Conservation (phyloP, 2,329 filamentous ascomycete species). For the Epichloe sylvatica region DNA sequence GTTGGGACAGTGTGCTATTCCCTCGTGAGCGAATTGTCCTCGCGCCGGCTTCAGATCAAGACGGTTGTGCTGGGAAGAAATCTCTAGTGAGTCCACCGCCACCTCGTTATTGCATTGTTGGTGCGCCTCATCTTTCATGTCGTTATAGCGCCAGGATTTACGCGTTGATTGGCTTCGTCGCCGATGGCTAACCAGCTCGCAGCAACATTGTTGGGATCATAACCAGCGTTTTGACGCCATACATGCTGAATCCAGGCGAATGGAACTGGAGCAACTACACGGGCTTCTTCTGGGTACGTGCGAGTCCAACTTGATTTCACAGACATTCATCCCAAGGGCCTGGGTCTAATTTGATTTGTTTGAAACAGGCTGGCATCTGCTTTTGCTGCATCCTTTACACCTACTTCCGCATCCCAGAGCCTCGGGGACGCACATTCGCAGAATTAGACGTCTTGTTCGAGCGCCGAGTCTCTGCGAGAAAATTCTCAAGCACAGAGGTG, state of each 20-base stretch:
- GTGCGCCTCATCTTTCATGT: not conserved
- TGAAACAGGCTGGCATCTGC: slow-evolving; percentile 52
- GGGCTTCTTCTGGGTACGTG: slow-evolving; percentile 69
- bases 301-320: not conserved
- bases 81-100: slow-evolving; percentile 44
- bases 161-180: not conserved
- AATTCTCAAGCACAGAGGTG: slow-evolving; percentile 49
- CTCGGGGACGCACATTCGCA: slow-evolving; percentile 65
- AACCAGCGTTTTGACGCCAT: slow-evolving; percentile 69
- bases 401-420: slow-evolving; percentile 47
- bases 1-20: slow-evolving; percentile 87
- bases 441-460: slow-evolving; percentile 81
- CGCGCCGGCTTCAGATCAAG: slow-evolving; percentile 74
- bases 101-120: not conserved
- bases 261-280: slow-evolving; percentile 85
- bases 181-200: not conserved
- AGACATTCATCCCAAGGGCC: not conserved
- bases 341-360: not conserved
- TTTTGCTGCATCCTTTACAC: slow-evolving; percentile 71
- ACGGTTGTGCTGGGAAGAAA: slow-evolving; percentile 78
- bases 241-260: slow-evolving; percentile 77
- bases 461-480: slow-evolving; percentile 52
- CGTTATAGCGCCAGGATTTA: too few species aligned
- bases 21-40: slow-evolving; percentile 71
- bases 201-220: slow-evolving; percentile 72